These are phyloP conservation scores for Nasturtium officinale DNA, from an alignment of 345 rosid genomes.

Conservation along the genomic window DNA sequence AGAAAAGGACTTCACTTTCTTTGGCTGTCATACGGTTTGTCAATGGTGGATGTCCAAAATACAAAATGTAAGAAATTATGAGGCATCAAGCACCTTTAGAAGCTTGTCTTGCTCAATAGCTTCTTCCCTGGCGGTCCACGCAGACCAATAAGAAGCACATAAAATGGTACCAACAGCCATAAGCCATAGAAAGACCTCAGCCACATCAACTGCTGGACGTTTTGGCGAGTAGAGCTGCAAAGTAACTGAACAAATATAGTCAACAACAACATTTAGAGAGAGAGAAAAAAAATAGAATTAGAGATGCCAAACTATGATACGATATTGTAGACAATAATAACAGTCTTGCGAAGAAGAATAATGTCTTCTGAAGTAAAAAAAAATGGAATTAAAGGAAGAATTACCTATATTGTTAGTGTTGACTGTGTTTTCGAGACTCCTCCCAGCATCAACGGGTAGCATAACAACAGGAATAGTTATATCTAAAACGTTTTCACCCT, in stretches of 20 bases:
- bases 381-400: constrained; percentile 2
- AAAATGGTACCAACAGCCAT: constrained; percentile 95
- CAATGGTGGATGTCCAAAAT: constrained; percentile 25
- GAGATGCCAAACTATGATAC: neutral
- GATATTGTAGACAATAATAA: constrained; percentile 1
- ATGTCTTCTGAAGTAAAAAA: constrained; percentile 1
- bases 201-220: constrained; percentile 90
- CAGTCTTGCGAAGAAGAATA: neutral
- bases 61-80: neutral
- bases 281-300: neutral
- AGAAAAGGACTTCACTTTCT: constrained; percentile 16
- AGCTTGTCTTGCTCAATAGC: constrained; percentile 89
- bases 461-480: constrained; percentile 83
- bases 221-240: constrained; percentile 87
- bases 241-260: constrained; percentile 59
- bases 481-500: constrained; percentile 63
- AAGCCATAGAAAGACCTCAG: constrained; percentile 98
- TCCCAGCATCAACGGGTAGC: constrained; percentile 97
- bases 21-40: constrained; percentile 10
- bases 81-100: constrained; percentile 61
- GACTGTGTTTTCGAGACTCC: constrained; percentile 49
- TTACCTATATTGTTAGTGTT: constrained; percentile 49
- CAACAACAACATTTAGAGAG: constrained; percentile 5
- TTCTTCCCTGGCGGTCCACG: constrained; percentile 87
- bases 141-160: constrained; percentile 96